Conservation (phyloP, 441 rosid genomes). For the Populus trichocarpa region DNA sequence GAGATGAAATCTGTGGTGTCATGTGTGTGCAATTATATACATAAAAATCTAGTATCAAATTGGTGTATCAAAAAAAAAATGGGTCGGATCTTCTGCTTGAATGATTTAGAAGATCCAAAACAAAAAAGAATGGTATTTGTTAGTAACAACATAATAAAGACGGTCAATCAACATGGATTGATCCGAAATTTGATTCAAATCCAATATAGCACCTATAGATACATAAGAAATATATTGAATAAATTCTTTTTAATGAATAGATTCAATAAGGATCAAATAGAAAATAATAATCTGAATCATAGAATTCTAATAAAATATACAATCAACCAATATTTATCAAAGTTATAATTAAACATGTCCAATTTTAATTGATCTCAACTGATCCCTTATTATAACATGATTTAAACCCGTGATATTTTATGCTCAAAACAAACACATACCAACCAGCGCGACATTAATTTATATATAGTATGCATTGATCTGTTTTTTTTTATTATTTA, state of each 20-base stretch:
- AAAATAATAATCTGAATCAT: too few species aligned
- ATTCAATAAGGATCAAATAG: too few species aligned
- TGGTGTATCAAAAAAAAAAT: background rate
- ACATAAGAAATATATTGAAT: too few species aligned
- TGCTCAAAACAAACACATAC: background rate
- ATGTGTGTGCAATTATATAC: too few species aligned
- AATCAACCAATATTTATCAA: background rate
- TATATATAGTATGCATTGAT: too few species aligned
- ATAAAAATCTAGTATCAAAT: too few species aligned
- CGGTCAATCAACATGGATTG: background rate
- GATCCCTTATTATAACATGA: background rate
- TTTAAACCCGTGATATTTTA: background rate
- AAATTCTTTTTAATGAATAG: too few species aligned
- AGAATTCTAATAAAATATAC: too few species aligned
- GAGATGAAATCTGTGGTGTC: too few species aligned
- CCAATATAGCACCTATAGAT: too few species aligned
- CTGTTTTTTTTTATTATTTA: too few species aligned
- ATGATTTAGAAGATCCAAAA: slow-evolving; percentile 1
- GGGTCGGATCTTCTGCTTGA: background rate
- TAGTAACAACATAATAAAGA: slow-evolving; percentile 9
- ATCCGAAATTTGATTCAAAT: background rate
- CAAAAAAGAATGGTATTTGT: background rate
- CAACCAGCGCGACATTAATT: too few species aligned
- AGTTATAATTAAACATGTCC: background rate
- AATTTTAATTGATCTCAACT: background rate